Base-by-base conservation (phyloP, 129 eudicot genomes). In the Escallonia herrerae region DNA sequence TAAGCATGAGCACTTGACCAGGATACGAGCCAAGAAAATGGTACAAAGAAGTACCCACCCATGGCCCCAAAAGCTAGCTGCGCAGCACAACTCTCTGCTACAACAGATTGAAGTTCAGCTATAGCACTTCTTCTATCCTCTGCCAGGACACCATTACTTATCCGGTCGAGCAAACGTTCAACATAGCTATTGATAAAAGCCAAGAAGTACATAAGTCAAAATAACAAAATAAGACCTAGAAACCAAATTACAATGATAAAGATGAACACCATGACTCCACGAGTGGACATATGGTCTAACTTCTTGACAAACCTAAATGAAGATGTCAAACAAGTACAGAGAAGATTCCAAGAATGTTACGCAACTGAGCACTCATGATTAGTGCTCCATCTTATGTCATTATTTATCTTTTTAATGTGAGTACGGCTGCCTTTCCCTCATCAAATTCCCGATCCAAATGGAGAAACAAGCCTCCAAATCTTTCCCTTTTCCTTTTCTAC, bases 61-160 rank as follows among this genome's bases (percentile, higher is more conserved):
- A 86, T 89, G 58, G 89, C 98, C 63, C 96, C 98, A 79, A 93
- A 93, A 60, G 98, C 96, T 71, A 93, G 71, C 78, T 93, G 98
- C 22, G 96, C 89, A 48, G 91, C 86, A 72, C 72, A 79, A 76
- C 85, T 93, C 80, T 93, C 98, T 58, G 96, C 89, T 40, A 93
- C 95, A 74, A 93, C 89, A 43, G 90, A 81, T 72, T 88, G 98
- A 71, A 93, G 95, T 72, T 93, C 98, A 22, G 71, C 76, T 80
- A 93, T 81, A 8, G 96, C 95, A 83, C 58, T 81, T 78, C 98
- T 86, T 75, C 96, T 88, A 72, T 93, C 96, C 45, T 88, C 98
- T 50, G 95, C 72, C 58, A 89, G 83, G 62, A 73, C 78, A 58
- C 96, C 96, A 37, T 93, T 93, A 82, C 86, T 85, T 60, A 88